Percentiles rank a stretch among this genome's conserved stretches.
phyloP scores from a whole-genome alignment of 768 basidiomycete species.

The Coprinopsis sp. region DNA sequence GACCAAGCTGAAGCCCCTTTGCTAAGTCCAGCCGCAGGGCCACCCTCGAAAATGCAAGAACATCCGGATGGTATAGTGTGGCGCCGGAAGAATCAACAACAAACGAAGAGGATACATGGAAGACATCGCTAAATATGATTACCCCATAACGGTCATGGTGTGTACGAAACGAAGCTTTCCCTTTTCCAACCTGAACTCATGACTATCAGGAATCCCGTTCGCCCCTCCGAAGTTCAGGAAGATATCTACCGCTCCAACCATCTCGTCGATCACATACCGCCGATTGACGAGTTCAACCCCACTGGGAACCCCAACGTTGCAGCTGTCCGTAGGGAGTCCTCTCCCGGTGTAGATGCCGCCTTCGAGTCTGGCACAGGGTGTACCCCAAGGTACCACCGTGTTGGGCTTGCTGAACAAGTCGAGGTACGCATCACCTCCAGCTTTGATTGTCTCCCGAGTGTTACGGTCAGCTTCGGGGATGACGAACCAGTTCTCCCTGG shows the following conservation, averaged over 20 bases:
- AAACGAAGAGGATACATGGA: too few relatives aligned
- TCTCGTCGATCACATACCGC: slow-evolving; percentile 12
- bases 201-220: slow-evolving; percentile 7
- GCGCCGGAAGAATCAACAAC: too few relatives aligned
- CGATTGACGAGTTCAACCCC: slow-evolving; percentile 8
- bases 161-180: slow-evolving; percentile 10
- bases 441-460: slow-evolving; percentile 2
- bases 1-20: too few relatives aligned
- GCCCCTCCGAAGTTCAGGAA: slow-evolving; percentile 7
- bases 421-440: slow-evolving; percentile 9
- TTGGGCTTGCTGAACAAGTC: slow-evolving; percentile 9
- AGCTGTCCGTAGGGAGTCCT: slow-evolving; percentile 3
- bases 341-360: slow-evolving; percentile 6
- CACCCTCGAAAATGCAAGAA: too few relatives aligned
- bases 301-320: slow-evolving; percentile 10
- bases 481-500: slow-evolving; percentile 6
- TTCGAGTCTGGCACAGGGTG: slow-evolving; percentile 6
- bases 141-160: slow-evolving; percentile 4
- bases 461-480: slow-evolving; percentile 5
- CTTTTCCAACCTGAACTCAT: slow-evolving; percentile 9
- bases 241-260: slow-evolving; percentile 10
- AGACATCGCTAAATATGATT: too few relatives aligned
- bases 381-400: slow-evolving; percentile 6
- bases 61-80: too few relatives aligned
- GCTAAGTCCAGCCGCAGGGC: too few relatives aligned